These are phyloP conservation scores for Cytospora schulzeri DNA, from an alignment of 2,329 filamentous ascomycete species.

Conservation along the genomic window DNA sequence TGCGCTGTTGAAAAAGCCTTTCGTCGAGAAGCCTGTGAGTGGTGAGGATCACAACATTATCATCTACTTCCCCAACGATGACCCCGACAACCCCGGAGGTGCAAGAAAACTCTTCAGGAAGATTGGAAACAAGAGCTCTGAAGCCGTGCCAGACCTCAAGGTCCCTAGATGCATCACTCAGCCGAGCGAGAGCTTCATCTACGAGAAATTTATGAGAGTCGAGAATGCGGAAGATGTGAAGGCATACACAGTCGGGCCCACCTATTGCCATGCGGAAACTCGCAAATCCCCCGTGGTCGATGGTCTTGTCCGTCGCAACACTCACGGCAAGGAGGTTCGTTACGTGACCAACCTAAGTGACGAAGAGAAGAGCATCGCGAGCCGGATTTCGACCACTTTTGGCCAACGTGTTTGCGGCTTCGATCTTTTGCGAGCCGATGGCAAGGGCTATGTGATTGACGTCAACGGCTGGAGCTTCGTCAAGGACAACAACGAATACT, in stretches of 20 bases:
- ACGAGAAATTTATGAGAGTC: constrained; percentile 94
- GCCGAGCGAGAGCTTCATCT: constrained; percentile 82
- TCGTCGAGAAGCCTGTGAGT: constrained; percentile 97
- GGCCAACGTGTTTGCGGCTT: constrained; percentile 96
- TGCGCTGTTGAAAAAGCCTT: constrained; percentile 79
- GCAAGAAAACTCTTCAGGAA: constrained; percentile 93
- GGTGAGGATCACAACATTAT: constrained; percentile 99
- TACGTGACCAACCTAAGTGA: constrained; percentile 85
- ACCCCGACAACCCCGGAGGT: constrained; percentile 69
- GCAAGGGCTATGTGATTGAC: constrained; percentile 95
- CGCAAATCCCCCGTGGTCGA: constrained; percentile 97
- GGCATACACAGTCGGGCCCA: constrained; percentile 91
- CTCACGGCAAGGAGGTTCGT: constrained; percentile 93
- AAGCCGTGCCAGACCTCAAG: constrained; percentile 78
- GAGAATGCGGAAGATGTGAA: constrained; percentile 99
- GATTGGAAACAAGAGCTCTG: constrained; percentile 98
- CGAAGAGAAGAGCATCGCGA: constrained; percentile 83
- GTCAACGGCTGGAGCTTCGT: constrained; percentile 99
- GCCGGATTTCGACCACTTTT: constrained; percentile 87
- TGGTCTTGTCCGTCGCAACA: constrained; percentile 92
- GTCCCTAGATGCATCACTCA: constrained; percentile 82
- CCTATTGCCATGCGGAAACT: constrained; percentile 95
- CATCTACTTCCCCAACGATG: constrained; percentile 89
- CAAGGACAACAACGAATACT: constrained; percentile 98
- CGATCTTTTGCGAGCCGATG: constrained; percentile 83